Percentiles rank a stretch among this genome's conserved stretches.
Conservation (phyloP, 1,139 yeast genomes). For the Blastobotrys ciferrii region DNA sequence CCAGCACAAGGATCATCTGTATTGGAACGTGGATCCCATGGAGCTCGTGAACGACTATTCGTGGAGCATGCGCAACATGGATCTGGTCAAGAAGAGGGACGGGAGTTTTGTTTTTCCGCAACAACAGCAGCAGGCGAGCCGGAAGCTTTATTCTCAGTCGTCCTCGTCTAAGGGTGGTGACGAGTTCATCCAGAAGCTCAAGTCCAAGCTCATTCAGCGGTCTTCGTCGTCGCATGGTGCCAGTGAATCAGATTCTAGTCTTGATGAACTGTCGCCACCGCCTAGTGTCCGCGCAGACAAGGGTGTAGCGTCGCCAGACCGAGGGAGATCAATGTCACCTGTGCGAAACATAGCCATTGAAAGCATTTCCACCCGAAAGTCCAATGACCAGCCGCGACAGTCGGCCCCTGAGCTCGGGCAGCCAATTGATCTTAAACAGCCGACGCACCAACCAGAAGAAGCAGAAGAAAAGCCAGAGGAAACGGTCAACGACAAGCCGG, state of each 20-base stretch:
- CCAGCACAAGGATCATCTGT: neutral
- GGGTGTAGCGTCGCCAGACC: constrained; percentile 2
- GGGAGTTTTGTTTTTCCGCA: constrained; percentile 66
- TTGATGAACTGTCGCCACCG: constrained; percentile 9
- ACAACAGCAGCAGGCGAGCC: neutral
- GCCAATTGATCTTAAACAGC: neutral
- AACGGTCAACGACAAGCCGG: too few relatives aligned
- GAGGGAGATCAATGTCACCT: constrained; percentile 11
- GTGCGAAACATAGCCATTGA: constrained; percentile 18
- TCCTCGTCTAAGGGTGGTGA: constrained; percentile 18
- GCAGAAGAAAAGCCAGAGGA: neutral
- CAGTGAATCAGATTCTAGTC: constrained; percentile 14
- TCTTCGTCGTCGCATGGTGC: constrained; percentile 2
- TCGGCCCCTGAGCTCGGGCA: constrained; percentile 1
- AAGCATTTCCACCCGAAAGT: constrained; percentile 13
- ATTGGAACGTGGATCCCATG: constrained; percentile 67
- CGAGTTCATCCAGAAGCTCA: constrained; percentile 23
- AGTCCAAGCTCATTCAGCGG: constrained; percentile 20
- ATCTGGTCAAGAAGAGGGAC: constrained; percentile 51
- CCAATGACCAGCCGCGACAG: neutral
- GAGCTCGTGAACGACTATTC: constrained; percentile 60
- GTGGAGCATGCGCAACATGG: constrained; percentile 70
- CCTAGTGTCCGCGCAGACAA: neutral
- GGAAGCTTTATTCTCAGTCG: neutral
- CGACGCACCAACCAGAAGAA: neutral